phyloP scores from a whole-genome alignment of 306 rosid genomes.

The Cucurbita maxima region DNA sequence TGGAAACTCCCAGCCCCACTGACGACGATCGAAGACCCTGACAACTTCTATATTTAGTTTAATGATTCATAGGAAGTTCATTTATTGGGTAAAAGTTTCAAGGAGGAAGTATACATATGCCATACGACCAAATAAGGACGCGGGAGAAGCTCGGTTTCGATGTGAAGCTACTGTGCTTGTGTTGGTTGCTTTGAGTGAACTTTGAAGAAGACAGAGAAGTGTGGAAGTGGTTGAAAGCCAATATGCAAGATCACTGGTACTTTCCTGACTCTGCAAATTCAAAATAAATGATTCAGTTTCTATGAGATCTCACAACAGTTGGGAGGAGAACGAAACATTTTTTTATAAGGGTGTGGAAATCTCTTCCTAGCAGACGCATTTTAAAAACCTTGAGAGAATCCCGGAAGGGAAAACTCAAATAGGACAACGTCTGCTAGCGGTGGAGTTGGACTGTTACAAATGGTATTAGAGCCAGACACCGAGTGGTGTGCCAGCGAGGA shows the following conservation, averaged over 20 bases:
- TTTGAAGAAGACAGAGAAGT: conserved; percentile 63
- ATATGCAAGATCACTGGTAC: conserved; percentile 52
- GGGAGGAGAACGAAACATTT: no score
- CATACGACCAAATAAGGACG: conserved; percentile 71
- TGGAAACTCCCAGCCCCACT: conserved; percentile 57
- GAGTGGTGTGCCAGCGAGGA: no score
- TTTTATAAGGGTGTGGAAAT: no score
- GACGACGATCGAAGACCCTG: conserved; percentile 76
- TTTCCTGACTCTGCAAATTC: conserved; percentile 39
- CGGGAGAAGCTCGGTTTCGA: conserved; percentile 58
- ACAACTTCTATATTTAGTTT: background rate
- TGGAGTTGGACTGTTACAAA: no score
- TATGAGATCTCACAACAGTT: background rate
- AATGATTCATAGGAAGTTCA: background rate
- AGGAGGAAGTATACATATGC: conserved; percentile 49
- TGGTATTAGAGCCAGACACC: no score
- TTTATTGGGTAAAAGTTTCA: conserved; percentile 4
- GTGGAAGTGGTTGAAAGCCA: conserved; percentile 87
- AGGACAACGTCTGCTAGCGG: no score
- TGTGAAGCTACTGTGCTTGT: conserved; percentile 28
- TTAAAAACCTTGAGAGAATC: no score
- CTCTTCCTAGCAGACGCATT: no score
- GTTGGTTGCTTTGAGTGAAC: conserved; percentile 71
- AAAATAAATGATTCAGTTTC: conserved; percentile 5
- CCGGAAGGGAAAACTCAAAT: no score